phyloP scores from a whole-genome alignment of 2,329 filamentous ascomycete species.

The Rutstroemia sp. region DNA sequence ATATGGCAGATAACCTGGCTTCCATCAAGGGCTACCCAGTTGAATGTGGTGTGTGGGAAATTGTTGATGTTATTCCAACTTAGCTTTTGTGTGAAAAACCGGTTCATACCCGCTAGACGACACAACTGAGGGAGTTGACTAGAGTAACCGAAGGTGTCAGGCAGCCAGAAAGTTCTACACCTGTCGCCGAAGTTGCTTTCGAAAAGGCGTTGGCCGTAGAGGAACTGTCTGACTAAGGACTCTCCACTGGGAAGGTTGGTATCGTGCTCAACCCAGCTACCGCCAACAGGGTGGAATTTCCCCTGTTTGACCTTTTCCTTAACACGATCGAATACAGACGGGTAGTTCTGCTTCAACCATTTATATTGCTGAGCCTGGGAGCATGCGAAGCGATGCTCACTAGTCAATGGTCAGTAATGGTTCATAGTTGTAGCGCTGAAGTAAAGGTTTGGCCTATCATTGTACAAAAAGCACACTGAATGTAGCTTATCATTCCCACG shows the following conservation, averaged over 20 bases:
- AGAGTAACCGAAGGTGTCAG: constrained; percentile 97
- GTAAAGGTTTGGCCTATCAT: too few relatives aligned
- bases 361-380: constrained; percentile 98
- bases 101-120: constrained; percentile 87
- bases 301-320: constrained; percentile 86
- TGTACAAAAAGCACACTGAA: too few relatives aligned
- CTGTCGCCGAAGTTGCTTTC: constrained; percentile 86
- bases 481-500: too few relatives aligned
- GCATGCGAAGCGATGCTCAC: constrained; percentile 80
- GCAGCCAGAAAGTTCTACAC: constrained; percentile 91
- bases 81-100: constrained; percentile 96
- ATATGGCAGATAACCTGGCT: constrained; percentile 98
- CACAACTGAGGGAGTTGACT: constrained; percentile 91
- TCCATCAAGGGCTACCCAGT: constrained; percentile 93
- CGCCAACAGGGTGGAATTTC: constrained; percentile 88
- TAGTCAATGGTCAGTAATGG: too few relatives aligned
- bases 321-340: constrained; percentile 80
- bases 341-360: constrained; percentile 89
- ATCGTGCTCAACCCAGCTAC: constrained; percentile 98
- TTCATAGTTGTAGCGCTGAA: too few relatives aligned
- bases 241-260: constrained; percentile 96
- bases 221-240: constrained; percentile 85
- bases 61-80: constrained; percentile 99
- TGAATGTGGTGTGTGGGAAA: constrained; percentile 97
- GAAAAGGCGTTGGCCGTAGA: constrained; percentile 94